Evolutionary conservation across 2,329 filamentous ascomycete genomes (phyloP), one percentile per base, ranked within the genome.

Genomic region (Xylaria sp.): DNA sequence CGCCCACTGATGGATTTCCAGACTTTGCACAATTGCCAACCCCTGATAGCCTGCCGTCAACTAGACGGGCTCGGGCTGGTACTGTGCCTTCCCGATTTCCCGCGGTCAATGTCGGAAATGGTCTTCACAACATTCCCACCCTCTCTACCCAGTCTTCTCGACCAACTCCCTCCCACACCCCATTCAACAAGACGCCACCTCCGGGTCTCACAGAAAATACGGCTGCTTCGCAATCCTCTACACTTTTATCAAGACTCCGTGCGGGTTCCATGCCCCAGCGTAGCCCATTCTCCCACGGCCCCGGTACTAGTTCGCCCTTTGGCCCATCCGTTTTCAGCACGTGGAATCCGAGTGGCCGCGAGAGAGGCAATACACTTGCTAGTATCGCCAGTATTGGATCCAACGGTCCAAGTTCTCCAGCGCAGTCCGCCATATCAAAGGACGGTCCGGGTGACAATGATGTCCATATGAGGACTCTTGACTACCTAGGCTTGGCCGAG

Each of bases 51-150:
- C 79, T 91, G 69, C 89, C 91, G 65, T 86, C 92, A 75, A 88
- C 89, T 57, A 89, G 96, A 72, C 90, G 96, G 78, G 92, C 93
- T 74, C 90, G 96, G 79, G 96, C 96, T 69, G 96, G 96, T 73
- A 99, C 96, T 3, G 90, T 99, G n/a, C 96, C 96, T 26, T 98
- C 96, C 54, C 89, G 95, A 71, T 97, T 99, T 79, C 94, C 94
- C 36, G 92, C 93, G 17, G 91, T 92, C 31, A 89, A 89, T 61
- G 86, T 88, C 5, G 84, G 88, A 66, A 90, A 86, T 76, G 86
- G 87, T 33, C 80, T 90, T 63, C 78, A 86, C 42, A 87, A 84
- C 73, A 80, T 89, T 17, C 86, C 90, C 11, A 78, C 82, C 23
- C 75, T 88, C 75, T 86, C 91, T 59, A 87, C 93, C 62, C 96